Conservation (phyloP, 768 basidiomycete genomes). For the Naganishia randhawae region DNA sequence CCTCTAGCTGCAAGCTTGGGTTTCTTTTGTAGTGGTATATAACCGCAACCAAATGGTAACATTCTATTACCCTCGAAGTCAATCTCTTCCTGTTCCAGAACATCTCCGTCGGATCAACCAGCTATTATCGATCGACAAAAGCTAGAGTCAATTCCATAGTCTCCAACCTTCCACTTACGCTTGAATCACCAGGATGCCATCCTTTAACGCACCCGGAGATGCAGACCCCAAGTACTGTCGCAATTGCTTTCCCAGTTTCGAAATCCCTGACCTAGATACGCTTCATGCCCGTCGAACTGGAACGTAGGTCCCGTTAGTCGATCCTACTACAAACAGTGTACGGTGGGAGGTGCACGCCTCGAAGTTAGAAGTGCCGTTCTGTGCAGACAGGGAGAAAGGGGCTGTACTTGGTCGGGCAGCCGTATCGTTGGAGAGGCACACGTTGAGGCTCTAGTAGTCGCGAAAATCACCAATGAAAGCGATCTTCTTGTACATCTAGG, state of each 20-base stretch:
- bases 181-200: background rate
- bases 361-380: background rate
- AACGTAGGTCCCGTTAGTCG: background rate
- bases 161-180: background rate
- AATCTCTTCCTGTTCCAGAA: too few species aligned
- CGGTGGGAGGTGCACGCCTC: conserved; percentile 5
- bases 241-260: conserved; percentile 20
- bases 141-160: too few species aligned
- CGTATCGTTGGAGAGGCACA: background rate
- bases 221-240: conserved; percentile 24
- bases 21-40: background rate
- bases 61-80: too few species aligned
- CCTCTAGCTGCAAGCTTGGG: background rate
- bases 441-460: background rate
- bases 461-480: too few species aligned
- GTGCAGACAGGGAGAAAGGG: conserved; percentile 9
- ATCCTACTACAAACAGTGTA: background rate
- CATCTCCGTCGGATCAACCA: too few species aligned
- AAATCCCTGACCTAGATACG: conserved; percentile 22
- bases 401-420: background rate
- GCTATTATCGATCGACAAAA: too few species aligned
- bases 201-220: background rate
- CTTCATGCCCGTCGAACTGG: conserved; percentile 18
- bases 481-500: too few species aligned
- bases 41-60: too few species aligned